These are phyloP conservation scores for Sphaerulina populicola DNA, from an alignment of 2,329 filamentous ascomycete genomes.

Conservation along the genomic window DNA sequence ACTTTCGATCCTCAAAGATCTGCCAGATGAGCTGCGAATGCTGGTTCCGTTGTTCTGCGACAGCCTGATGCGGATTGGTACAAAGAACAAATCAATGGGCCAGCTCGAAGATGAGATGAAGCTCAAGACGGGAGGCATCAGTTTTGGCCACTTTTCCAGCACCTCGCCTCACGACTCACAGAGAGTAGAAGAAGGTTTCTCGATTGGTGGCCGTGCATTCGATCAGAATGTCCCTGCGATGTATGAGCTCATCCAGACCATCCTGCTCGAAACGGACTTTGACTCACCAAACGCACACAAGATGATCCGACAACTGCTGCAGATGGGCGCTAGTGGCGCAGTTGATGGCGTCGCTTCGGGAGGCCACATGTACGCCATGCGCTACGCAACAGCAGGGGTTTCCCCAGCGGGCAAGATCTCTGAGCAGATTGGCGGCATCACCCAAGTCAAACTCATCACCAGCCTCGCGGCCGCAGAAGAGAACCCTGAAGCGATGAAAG, in stretches of 20 bases:
- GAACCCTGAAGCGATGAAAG: conserved; percentile 60
- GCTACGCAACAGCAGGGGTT: conserved; percentile 72
- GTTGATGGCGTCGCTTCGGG: conserved; percentile 86
- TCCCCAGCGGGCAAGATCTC: conserved; percentile 62
- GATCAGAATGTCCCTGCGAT: conserved; percentile 86
- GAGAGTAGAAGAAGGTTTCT: conserved; percentile 68
- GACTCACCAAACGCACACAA: conserved; percentile 70
- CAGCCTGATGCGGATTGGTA: conserved; percentile 86
- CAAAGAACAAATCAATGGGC: conserved; percentile 80
- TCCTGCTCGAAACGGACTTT: conserved; percentile 85
- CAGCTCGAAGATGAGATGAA: conserved; percentile 94
- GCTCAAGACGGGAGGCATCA: conserved; percentile 86
- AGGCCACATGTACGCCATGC: conserved; percentile 78
- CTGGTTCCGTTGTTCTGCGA: conserved; percentile 87
- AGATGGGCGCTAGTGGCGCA: conserved; percentile 78
- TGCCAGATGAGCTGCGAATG: conserved; percentile 76
- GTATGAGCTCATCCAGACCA: conserved; percentile 72
- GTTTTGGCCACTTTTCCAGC: conserved; percentile 73
- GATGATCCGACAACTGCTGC: conserved; percentile 77
- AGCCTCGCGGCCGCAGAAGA: conserved; percentile 68
- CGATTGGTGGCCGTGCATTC: conserved; percentile 76
- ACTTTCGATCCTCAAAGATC: conserved; percentile 66
- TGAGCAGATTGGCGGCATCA: conserved; percentile 83
- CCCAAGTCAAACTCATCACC: conserved; percentile 78
- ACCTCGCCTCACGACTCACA: conserved; percentile 66